Percentiles rank a stretch among this genome's conserved stretches.
Evolutionary conservation across 2,329 filamentous ascomycete species (phyloP).

Genomic region (Cryphonectria japonica): DNA sequence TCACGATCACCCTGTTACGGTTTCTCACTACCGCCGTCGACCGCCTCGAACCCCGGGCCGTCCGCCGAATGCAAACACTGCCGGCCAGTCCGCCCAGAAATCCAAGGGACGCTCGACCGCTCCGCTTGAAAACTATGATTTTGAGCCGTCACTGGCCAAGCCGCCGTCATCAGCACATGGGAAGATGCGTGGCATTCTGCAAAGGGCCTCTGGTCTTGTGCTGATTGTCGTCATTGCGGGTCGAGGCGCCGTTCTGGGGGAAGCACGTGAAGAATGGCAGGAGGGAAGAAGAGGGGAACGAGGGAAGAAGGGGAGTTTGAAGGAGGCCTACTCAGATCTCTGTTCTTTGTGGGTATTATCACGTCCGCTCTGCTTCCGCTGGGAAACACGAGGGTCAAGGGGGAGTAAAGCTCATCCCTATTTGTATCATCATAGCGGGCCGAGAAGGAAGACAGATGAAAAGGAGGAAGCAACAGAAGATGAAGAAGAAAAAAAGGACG

Average conservation of each 20-base stretch:
- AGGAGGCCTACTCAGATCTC: slow-evolving; percentile 40
- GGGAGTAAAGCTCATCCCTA: slow-evolving; percentile 31
- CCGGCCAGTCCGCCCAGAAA: background rate
- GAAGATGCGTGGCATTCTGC: background rate
- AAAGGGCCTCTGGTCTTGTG: slow-evolving; percentile 20
- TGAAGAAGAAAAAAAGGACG: background rate
- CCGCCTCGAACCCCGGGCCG: slow-evolving; percentile 7
- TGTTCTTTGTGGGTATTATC: slow-evolving; percentile 38
- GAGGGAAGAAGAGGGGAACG: slow-evolving; percentile 9
- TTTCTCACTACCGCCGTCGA: background rate
- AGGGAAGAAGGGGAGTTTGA: background rate
- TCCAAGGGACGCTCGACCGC: slow-evolving; percentile 31
- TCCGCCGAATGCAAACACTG: background rate
- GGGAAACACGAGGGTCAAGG: slow-evolving; percentile 25
- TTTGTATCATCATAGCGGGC: slow-evolving; percentile 35
- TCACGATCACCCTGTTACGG: slow-evolving; percentile 26
- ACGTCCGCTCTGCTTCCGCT: slow-evolving; percentile 23
- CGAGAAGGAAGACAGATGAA: background rate
- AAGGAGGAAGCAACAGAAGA: too few relatives aligned
- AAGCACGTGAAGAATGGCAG: slow-evolving; percentile 4
- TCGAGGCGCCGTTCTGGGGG: slow-evolving; percentile 17
- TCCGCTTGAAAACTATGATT: slow-evolving; percentile 48
- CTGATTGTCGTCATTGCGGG: slow-evolving; percentile 35
- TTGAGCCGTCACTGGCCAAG: slow-evolving; percentile 34
- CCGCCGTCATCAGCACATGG: background rate